A percentile compares a stretch with the other conserved stretches of the same genome.
phyloP scores from a whole-genome alignment of 2,329 filamentous ascomycete genomes.

The Ceratocystis diversiconidia region DNA sequence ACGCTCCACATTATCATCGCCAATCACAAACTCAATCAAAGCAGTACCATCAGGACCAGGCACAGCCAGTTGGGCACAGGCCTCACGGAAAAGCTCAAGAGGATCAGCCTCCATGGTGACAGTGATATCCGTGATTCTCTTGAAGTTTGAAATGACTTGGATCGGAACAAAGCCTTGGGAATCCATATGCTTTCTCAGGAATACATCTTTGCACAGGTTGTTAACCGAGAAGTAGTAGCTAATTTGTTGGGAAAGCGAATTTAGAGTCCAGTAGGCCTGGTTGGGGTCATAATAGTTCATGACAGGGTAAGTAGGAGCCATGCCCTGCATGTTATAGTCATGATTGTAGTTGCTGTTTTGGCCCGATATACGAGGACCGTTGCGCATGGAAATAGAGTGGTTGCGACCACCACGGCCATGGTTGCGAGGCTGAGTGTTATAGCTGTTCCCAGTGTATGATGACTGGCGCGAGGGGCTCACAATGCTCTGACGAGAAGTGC shows the following conservation, averaged over 20 bases:
- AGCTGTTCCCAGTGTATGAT: constrained; percentile 15
- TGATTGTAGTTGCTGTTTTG: constrained; percentile 20
- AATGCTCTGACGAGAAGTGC: constrained; percentile 14
- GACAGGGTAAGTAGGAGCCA: constrained; percentile 25
- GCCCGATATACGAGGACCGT: constrained; percentile 21
- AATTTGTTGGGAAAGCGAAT: constrained; percentile 36
- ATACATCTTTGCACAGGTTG: constrained; percentile 88
- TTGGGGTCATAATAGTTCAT: constrained; percentile 18
- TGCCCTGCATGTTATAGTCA: constrained; percentile 31
- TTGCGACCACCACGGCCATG: constrained; percentile 20
- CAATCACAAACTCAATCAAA: constrained; percentile 61
- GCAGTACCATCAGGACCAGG: constrained; percentile 43
- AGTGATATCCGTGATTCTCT: constrained; percentile 58
- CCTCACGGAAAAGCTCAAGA: constrained; percentile 23
- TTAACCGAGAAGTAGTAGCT: constrained; percentile 97
- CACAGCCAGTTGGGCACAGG: constrained; percentile 48
- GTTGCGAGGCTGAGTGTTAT: constrained; percentile 12
- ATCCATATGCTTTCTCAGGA: constrained; percentile 82
- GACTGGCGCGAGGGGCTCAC: constrained; percentile 17
- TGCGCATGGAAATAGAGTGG: constrained; percentile 30
- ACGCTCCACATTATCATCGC: constrained; percentile 64
- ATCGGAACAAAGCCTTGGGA: constrained; percentile 82
- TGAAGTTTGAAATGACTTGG: constrained; percentile 69
- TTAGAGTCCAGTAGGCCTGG: constrained; percentile 27
- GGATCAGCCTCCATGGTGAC: constrained; percentile 15